phyloP scores from a whole-genome alignment of 2,329 filamentous ascomycete species.

The Sporothrix dimorphospora region DNA sequence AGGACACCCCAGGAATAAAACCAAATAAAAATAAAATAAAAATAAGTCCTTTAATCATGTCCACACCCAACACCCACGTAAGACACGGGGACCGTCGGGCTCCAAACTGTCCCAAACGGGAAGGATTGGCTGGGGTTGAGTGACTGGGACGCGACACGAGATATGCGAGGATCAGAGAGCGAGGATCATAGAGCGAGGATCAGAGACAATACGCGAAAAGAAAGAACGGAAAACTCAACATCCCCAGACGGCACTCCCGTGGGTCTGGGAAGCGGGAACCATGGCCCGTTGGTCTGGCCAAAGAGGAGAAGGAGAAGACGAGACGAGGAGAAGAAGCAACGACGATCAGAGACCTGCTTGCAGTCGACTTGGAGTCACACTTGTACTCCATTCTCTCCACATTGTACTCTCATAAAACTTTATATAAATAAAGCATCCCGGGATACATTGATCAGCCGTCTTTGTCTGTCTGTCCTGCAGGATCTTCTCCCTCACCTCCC shows the following conservation, averaged over 20 bases:
- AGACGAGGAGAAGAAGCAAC: background rate
- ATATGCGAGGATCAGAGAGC: background rate
- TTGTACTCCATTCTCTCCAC: background rate
- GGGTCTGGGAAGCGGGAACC: background rate
- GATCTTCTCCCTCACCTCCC: background rate
- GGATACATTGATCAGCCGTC: background rate
- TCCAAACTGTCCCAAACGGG: background rate
- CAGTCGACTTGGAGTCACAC: background rate
- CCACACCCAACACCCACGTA: background rate
- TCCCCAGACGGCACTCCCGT: background rate
- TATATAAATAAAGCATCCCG: background rate
- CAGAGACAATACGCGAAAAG: background rate
- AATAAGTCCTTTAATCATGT: no score
- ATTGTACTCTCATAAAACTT: background rate
- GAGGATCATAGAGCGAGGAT: background rate
- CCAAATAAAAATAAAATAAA: background rate
- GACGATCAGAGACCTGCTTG: no score
- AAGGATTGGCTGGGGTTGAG: background rate
- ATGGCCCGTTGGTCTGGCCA: background rate
- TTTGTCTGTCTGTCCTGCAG: background rate
- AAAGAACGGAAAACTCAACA: background rate
- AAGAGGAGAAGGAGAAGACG: background rate
- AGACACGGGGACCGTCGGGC: conserved; percentile 5
- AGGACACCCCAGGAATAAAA: background rate
- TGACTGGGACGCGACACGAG: background rate